Percentiles rank a stretch among this genome's conserved stretches.
Conservation (phyloP, 306 rosid species). For the Vigna reflexopilosa region DNA sequence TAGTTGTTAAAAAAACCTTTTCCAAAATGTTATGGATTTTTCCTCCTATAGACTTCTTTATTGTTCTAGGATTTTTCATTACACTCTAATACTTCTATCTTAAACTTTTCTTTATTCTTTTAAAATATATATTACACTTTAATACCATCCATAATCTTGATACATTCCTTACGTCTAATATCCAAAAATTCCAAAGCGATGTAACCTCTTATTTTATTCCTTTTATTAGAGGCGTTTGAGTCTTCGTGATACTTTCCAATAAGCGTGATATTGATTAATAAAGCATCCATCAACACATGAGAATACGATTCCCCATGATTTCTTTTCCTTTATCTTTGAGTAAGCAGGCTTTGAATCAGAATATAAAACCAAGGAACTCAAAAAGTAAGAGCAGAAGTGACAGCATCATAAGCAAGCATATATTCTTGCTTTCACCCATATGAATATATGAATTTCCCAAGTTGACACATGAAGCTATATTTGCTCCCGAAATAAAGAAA, state of each 20-base stretch:
- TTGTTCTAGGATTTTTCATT: no score
- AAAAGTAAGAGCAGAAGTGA: slow-evolving; percentile 42
- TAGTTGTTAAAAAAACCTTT: no score
- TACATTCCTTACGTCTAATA: no score
- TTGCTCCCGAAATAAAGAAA: slow-evolving; percentile 18
- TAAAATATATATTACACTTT: no score
- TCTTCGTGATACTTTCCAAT: background rate
- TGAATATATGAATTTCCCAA: background rate
- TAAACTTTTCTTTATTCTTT: no score
- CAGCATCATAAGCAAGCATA: slow-evolving; percentile 29
- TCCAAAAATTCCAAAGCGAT: no score
- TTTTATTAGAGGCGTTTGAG: no score
- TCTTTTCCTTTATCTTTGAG: background rate
- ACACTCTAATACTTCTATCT: no score
- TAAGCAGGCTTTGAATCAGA: slow-evolving; percentile 41
- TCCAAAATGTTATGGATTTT: no score
- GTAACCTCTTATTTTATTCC: no score
- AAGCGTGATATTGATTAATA: background rate
- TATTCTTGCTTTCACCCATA: slow-evolving; percentile 42
- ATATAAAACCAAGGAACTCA: slow-evolving; percentile 19
- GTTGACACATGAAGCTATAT: slow-evolving; percentile 29
- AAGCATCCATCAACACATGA: slow-evolving; percentile 24
- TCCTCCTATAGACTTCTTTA: no score
- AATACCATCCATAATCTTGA: no score
- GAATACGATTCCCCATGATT: slow-evolving; percentile 6